Conservation (phyloP, 2,329 filamentous ascomycete species). For the Grosmannia serpens region DNA sequence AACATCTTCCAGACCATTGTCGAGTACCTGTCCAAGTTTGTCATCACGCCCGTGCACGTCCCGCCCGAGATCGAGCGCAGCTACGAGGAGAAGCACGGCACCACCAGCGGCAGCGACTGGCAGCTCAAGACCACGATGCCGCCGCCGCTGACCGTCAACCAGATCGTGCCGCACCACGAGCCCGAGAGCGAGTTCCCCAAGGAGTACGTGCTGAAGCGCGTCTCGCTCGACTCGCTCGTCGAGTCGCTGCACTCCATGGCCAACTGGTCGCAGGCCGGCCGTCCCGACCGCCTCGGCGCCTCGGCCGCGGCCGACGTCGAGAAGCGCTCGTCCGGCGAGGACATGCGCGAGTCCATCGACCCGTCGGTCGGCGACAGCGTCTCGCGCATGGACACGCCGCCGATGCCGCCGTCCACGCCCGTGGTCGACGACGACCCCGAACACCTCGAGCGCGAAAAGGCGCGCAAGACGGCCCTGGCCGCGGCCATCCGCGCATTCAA, state of each 20-base stretch:
- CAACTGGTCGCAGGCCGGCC: constrained; percentile 66
- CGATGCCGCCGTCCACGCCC: constrained; percentile 3
- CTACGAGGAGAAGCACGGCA: constrained; percentile 69
- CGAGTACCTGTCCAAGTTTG: constrained; percentile 82
- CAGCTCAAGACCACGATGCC: constrained; percentile 76
- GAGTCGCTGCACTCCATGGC: constrained; percentile 82
- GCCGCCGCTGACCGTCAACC: constrained; percentile 71
- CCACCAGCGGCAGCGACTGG: constrained; percentile 60
- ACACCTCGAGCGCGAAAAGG: constrained; percentile 89
- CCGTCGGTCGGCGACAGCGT: constrained; percentile 48
- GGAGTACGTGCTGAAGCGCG: constrained; percentile 84
- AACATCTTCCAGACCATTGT: constrained; percentile 96
- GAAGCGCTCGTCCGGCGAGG: constrained; percentile 39
- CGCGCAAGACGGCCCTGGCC: constrained; percentile 80
- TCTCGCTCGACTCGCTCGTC: constrained; percentile 78
- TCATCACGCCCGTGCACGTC: constrained; percentile 65
- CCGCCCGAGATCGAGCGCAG: constrained; percentile 70
- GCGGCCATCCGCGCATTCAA: constrained; percentile 91
- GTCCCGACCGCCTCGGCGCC: constrained; percentile 46
- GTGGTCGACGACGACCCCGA: constrained; percentile 79
- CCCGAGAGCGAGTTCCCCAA: constrained; percentile 63
- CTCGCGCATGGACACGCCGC: constrained; percentile 50
- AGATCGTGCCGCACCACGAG: constrained; percentile 51
- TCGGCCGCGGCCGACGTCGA: constrained; percentile 32
- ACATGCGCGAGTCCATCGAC: constrained; percentile 65